Evolutionary conservation across 2,329 filamentous ascomycete genomes (phyloP).

Genomic region (Beauveria asiatica): DNA sequence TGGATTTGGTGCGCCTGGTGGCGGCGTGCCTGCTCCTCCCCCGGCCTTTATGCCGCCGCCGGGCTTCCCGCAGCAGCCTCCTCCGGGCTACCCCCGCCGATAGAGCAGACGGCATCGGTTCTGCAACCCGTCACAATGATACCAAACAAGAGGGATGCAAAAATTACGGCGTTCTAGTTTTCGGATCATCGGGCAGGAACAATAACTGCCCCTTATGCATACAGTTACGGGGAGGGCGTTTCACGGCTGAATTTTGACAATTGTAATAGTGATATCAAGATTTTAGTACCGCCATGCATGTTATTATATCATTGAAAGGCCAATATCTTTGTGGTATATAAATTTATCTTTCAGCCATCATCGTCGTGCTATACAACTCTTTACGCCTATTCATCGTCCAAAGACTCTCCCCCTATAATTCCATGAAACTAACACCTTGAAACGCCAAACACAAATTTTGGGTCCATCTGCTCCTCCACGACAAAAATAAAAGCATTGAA

Average conservation of each 20-base stretch:
- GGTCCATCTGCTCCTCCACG: neutral
- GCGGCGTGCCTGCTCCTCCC: constrained; percentile 27
- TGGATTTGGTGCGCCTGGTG: constrained; percentile 28
- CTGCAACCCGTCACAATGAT: neutral
- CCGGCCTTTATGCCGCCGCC: constrained; percentile 34
- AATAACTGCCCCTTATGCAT: neutral
- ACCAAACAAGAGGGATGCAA: neutral
- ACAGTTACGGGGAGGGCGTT: neutral
- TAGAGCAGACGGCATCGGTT: constrained; percentile 10
- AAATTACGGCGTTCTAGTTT: neutral
- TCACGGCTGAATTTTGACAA: neutral
- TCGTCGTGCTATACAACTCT: constrained; percentile 21
- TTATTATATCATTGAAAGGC: neutral
- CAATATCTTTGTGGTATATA: constrained; percentile 15
- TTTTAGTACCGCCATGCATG: neutral
- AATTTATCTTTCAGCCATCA: constrained; percentile 13
- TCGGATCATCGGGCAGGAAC: neutral
- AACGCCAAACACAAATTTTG: neutral
- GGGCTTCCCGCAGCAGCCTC: constrained; percentile 33
- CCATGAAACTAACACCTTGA: constrained; percentile 2
- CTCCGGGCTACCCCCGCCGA: constrained; percentile 33
- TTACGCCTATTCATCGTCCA: neutral
- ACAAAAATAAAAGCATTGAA: constrained; percentile 10
- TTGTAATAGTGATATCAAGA: neutral
- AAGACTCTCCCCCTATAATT: neutral